Conservation (phyloP, 1,284 basidiomycete genomes). For the Sanghuangporus weigelae region DNA sequence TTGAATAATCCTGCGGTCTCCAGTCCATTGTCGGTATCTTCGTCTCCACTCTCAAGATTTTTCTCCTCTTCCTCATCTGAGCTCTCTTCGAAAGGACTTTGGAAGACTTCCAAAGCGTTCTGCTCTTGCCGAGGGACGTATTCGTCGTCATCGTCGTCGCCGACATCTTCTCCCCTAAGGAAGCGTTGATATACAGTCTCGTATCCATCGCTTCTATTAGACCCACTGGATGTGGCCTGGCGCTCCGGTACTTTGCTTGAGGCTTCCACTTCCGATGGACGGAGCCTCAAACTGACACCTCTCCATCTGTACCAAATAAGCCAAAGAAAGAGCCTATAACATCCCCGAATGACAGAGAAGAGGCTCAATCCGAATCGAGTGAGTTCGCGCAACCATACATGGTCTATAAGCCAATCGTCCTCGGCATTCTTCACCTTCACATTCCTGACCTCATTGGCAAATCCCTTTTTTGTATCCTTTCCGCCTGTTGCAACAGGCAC, state of each 20-base stretch:
- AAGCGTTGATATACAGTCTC: constrained; percentile 49
- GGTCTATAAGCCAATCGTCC: constrained; percentile 36
- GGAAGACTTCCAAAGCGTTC: constrained; percentile 14
- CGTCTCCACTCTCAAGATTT: constrained; percentile 22
- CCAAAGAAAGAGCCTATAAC: constrained; percentile 12
- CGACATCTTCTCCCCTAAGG: constrained; percentile 56
- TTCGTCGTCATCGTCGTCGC: constrained; percentile 58
- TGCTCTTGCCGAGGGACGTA: constrained; percentile 29
- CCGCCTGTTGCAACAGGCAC: constrained; percentile 30
- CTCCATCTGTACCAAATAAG: constrained; percentile 16
- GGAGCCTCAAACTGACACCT: constrained; percentile 11
- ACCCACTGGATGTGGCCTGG: neutral
- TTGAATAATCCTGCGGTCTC: constrained; percentile 39
- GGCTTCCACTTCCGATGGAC: constrained; percentile 17
- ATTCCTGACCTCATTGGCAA: constrained; percentile 44
- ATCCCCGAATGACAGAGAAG: constrained; percentile 8
- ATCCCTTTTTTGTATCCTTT: constrained; percentile 29
- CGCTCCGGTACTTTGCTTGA: neutral
- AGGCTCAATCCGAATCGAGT: constrained; percentile 14
- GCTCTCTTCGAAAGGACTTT: constrained; percentile 7
- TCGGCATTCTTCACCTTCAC: constrained; percentile 35
- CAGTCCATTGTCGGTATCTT: constrained; percentile 21
- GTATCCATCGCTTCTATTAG: constrained; percentile 20
- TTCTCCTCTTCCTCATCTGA: constrained; percentile 24
- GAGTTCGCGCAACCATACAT: constrained; percentile 44